These are phyloP conservation scores for Arctium minus DNA, from an alignment of 129 eudicot genomes.

Conservation along the genomic window DNA sequence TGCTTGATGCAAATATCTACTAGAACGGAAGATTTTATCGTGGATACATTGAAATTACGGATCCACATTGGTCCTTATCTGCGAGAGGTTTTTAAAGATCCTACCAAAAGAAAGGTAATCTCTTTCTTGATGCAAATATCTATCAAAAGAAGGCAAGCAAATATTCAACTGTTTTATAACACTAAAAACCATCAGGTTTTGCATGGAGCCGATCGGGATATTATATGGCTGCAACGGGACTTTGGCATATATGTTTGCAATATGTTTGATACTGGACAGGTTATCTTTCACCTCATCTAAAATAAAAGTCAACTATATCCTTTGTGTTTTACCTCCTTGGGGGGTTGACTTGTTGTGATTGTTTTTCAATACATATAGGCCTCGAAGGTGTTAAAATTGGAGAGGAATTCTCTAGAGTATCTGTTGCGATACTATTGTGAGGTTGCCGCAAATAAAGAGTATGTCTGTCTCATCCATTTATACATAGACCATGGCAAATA, in stretches of 20 bases:
- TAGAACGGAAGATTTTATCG: constrained; percentile 81
- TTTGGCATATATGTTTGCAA: constrained; percentile 90
- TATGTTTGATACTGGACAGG: constrained; percentile 98
- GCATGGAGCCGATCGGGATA: constrained; percentile 98
- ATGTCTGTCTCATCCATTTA: constrained; percentile 16
- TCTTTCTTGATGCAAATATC: not conserved
- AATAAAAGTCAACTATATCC: not conserved
- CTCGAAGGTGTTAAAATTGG: constrained; percentile 83
- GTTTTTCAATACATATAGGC: constrained; percentile 45
- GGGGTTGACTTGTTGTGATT: not conserved
- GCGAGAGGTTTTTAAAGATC: constrained; percentile 87
- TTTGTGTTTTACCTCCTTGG: not conserved
- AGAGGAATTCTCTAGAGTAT: constrained; percentile 76
- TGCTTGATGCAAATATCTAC: constrained; percentile 99
- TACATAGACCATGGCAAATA: not conserved
- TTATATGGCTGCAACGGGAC: constrained; percentile 91
- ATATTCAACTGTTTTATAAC: not conserved
- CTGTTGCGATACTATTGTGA: constrained; percentile 77
- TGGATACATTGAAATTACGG: constrained; percentile 83
- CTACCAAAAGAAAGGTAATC: constrained; percentile 72
- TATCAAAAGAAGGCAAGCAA: not conserved
- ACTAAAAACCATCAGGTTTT: constrained; percentile 49
- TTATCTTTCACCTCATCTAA: constrained; percentile 11
- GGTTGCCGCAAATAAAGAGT: constrained; percentile 93
- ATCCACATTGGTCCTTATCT: constrained; percentile 84